phyloP scores from a whole-genome alignment of 306 rosid genomes.

The Heteromeles arbutifolia region DNA sequence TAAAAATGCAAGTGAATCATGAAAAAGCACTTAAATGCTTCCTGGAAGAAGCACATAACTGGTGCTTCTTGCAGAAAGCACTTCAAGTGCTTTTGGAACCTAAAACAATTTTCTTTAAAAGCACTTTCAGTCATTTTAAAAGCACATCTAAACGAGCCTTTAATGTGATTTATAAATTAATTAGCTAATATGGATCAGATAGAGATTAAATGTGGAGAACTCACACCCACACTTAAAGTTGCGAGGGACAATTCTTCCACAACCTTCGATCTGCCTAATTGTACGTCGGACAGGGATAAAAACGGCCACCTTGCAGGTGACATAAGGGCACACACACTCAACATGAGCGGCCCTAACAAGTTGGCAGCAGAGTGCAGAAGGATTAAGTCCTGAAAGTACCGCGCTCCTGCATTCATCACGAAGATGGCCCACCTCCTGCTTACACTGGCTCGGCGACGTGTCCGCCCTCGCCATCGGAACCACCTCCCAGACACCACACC shows the following conservation, averaged over 20 bases:
- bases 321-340: slow-evolving; percentile 17
- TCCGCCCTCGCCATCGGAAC: not conserved
- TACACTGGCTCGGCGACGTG: not conserved
- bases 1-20: no score
- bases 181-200: no score
- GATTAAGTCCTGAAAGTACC: not conserved
- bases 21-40: no score
- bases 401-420: not conserved
- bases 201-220: no score
- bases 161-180: no score
- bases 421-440: not conserved
- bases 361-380: slow-evolving; percentile 9
- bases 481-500: not conserved
- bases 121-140: no score
- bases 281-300: not conserved
- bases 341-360: not conserved
- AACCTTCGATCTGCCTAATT: slow-evolving; percentile 6
- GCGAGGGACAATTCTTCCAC: slow-evolving; percentile 17
- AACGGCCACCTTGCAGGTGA: slow-evolving; percentile 13
- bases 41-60: no score
- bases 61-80: no score
- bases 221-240: no score
- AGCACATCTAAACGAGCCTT: no score
- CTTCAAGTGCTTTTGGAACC: no score
- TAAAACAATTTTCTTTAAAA: no score